Evolutionary conservation across 495 filamentous ascomycete species (phyloP), one percentile per base, ranked within the genome.

Genomic region (Aspergillus campestris): DNA sequence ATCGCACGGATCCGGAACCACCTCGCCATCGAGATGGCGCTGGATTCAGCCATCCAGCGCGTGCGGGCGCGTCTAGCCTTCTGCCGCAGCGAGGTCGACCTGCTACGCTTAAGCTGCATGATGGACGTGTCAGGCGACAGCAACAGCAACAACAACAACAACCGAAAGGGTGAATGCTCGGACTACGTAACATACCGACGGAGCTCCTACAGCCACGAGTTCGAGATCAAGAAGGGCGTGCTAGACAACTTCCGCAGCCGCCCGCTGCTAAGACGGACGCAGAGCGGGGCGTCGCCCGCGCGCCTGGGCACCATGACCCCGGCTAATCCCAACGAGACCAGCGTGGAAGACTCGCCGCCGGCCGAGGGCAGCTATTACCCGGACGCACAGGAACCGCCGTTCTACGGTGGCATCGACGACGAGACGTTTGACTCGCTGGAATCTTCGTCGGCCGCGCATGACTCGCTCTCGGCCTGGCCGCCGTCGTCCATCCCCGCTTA

Each of bases 11-110:
- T 95, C 45, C 71, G 82, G 34, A 92, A 94, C 53, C 82, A 87
- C 44, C 83, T 83, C 50, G 85, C 88, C 9, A 86, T 95, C 36
- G 90, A 96, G 60, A 66, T 95, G 24, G 87, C 87, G 9, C 66
- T 96, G 6, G 90, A 96, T 58, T 73, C 79, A 28, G 89, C 87
- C 7, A 87, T 95, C 7, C 84, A 87, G 50, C 71, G 77, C 10
- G 73, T 94, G 57, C 72, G 88, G 27, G 78, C 84, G 9, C 69
- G 81, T 30, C 84, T 94, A 6, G 85, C 86, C 1, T 94, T 95
- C 54, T 85, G 82, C 48, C 83, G 83, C 12, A 83, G 75, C 39
- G 82, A 86, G 55, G 72, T 81, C 7, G 75, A 87, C 51, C 62
- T 85, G 30, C 18, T 24, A 4, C 18, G 18, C 18, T 4, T 24